phyloP scores from a whole-genome alignment of 805 yeast species.

The Candida stauntonica region DNA sequence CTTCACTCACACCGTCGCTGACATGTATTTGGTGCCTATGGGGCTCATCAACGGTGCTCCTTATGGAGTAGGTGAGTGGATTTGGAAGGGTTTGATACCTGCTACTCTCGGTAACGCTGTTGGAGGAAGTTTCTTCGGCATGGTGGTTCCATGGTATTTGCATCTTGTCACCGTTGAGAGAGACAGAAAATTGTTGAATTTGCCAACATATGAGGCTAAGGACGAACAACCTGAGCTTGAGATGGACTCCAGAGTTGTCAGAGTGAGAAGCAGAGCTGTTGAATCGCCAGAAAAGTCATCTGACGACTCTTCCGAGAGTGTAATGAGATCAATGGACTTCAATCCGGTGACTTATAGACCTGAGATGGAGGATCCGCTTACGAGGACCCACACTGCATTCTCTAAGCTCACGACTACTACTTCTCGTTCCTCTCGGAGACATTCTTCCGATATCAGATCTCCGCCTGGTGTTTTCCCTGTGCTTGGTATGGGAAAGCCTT shows the following conservation, averaged over 20 bases:
- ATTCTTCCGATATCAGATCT: slow-evolving; percentile 34
- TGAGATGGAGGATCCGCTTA: not conserved
- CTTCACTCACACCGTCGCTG: slow-evolving; percentile 78
- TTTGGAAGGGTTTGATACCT: slow-evolving; percentile 72
- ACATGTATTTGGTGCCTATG: slow-evolving; percentile 64
- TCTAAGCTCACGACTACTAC: slow-evolving; percentile 9
- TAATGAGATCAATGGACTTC: slow-evolving; percentile 1
- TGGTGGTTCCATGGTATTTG: slow-evolving; percentile 65
- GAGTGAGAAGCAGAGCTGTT: slow-evolving; percentile 32
- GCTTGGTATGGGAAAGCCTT: slow-evolving; percentile 68
- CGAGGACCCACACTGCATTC: slow-evolving; percentile 5
- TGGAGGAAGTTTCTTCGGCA: slow-evolving; percentile 71
- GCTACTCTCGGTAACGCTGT: slow-evolving; percentile 70
- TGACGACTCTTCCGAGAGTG: slow-evolving; percentile 6
- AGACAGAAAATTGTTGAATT: slow-evolving; percentile 55
- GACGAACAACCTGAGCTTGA: slow-evolving; percentile 81
- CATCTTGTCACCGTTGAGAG: slow-evolving; percentile 70
- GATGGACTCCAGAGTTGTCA: slow-evolving; percentile 74
- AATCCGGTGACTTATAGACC: slow-evolving; percentile 23
- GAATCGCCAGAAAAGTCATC: slow-evolving; percentile 2
- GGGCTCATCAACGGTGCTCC: slow-evolving; percentile 67
- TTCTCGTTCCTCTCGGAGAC: slow-evolving; percentile 1
- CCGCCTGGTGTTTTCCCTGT: slow-evolving; percentile 82
- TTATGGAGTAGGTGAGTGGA: slow-evolving; percentile 55
- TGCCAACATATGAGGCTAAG: slow-evolving; percentile 65